These are phyloP conservation scores for Podaxis mareebaensis DNA, from an alignment of 768 basidiomycete genomes.

Conservation along the genomic window DNA sequence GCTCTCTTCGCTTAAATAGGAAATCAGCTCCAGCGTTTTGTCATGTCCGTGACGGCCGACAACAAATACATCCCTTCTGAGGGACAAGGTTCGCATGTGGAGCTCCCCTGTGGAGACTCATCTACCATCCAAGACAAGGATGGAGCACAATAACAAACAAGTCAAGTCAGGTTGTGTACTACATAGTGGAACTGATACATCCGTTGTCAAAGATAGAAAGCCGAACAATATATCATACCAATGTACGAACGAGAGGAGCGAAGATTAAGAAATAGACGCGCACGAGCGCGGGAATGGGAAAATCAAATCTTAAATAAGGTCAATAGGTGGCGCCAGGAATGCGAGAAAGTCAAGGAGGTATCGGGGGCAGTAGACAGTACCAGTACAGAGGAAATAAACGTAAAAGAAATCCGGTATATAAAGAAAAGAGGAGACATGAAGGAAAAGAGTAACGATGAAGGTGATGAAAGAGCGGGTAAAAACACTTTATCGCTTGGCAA, in stretches of 20 bases:
- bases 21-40: neutral
- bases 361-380: slow-evolving; percentile 9
- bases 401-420: slow-evolving; percentile 14
- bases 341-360: slow-evolving; percentile 18
- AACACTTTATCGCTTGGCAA: slow-evolving; percentile 71
- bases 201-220: slow-evolving; percentile 26
- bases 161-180: slow-evolving; percentile 14
- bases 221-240: slow-evolving; percentile 19
- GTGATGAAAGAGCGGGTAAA: slow-evolving; percentile 21
- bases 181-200: slow-evolving; percentile 37
- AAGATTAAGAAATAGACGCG: slow-evolving; percentile 17
- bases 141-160: neutral
- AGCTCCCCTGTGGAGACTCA: neutral
- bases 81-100: neutral
- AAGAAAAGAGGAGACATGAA: slow-evolving; percentile 16
- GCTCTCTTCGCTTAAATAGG: neutral
- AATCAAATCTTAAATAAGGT: slow-evolving; percentile 12
- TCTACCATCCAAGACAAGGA: neutral
- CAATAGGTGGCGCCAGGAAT: slow-evolving; percentile 17
- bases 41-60: neutral
- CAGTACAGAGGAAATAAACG: slow-evolving; percentile 6
- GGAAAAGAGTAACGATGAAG: slow-evolving; percentile 9
- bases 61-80: neutral
- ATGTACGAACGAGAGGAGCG: neutral
- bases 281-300: slow-evolving; percentile 6